Evolutionary conservation across 192 early-diverging fungal species (phyloP).

Genomic region (Piromyces finnis): DNA sequence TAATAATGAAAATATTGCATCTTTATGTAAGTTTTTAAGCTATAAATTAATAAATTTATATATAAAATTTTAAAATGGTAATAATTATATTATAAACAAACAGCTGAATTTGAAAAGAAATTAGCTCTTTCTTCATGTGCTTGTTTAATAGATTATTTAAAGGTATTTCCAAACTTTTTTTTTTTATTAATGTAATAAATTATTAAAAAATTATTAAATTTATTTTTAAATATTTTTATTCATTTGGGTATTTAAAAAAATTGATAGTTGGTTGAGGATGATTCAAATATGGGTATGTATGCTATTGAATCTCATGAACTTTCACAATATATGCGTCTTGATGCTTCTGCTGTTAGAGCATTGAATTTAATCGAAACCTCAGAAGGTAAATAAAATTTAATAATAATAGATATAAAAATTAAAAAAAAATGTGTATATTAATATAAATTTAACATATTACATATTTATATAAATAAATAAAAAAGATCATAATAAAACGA

Average conservation of each 20-base stretch:
- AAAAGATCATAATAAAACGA: conserved; percentile 31
- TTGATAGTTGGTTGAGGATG: conserved; percentile 45
- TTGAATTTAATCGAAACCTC: conserved; percentile 48
- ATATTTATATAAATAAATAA: neutral
- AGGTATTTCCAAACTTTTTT: conserved; percentile 7
- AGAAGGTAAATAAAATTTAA: neutral
- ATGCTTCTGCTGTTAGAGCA: conserved; percentile 71
- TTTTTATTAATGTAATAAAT: too few species aligned
- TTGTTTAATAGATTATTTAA: conserved; percentile 52
- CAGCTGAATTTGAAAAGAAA: conserved; percentile 55
- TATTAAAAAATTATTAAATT: too few species aligned
- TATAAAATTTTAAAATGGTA: too few species aligned
- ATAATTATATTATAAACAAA: neutral
- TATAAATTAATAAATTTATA: too few species aligned
- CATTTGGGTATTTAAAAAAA: too few species aligned
- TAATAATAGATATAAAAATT: too few species aligned
- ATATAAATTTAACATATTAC: too few species aligned
- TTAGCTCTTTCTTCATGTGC: conserved; percentile 49
- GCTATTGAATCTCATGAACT: conserved; percentile 49
- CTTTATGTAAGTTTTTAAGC: neutral
- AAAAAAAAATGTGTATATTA: too few species aligned
- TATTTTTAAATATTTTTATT: too few species aligned
- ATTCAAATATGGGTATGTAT: conserved; percentile 65
- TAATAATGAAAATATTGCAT: conserved; percentile 26
- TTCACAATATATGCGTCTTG: conserved; percentile 79